Evolutionary conservation across 2,329 filamentous ascomycete genomes (phyloP).

Genomic region (Blumeria hordei): DNA sequence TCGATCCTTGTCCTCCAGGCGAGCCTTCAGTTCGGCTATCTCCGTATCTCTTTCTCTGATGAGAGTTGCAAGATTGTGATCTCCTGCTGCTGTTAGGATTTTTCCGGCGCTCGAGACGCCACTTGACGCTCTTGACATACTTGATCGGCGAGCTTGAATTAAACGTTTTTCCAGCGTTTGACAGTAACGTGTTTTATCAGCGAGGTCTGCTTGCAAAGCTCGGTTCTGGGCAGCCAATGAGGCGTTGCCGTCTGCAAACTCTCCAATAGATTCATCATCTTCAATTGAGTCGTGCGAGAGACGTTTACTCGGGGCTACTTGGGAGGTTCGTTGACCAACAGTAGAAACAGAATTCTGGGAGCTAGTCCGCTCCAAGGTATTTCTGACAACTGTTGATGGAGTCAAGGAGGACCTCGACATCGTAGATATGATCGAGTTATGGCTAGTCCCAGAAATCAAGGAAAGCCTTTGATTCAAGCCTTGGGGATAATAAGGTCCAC

Average conservation of each 20-base stretch:
- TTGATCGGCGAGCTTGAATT: conserved; percentile 70
- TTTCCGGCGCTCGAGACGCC: conserved; percentile 33
- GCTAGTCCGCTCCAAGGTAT: conserved; percentile 31
- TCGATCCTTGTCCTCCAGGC: conserved; percentile 80
- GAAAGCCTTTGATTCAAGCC: conserved; percentile 40
- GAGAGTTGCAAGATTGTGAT: conserved; percentile 46
- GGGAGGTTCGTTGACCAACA: conserved; percentile 9
- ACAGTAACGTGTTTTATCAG: conserved; percentile 95
- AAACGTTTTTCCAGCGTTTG: conserved; percentile 78
- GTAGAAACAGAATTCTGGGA: conserved; percentile 35
- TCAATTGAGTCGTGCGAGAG: conserved; percentile 16
- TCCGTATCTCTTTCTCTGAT: conserved; percentile 79
- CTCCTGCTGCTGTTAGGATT: conserved; percentile 51
- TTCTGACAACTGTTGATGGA: conserved; percentile 26
- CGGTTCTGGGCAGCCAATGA: conserved; percentile 65
- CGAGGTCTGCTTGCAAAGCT: conserved; percentile 79
- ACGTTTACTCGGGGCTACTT: conserved; percentile 10
- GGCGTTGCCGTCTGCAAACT: conserved; percentile 69
- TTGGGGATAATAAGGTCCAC: conserved; percentile 44
- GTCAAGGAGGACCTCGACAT: conserved; percentile 51
- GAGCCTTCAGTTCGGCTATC: conserved; percentile 70
- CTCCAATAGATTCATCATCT: conserved; percentile 49
- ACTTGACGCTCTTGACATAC: conserved; percentile 66
- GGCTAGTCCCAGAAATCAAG: conserved; percentile 13
- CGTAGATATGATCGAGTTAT: conserved; percentile 28